Percentiles rank a stretch among this genome's conserved stretches.
Evolutionary conservation across 2,329 filamentous ascomycete species (phyloP).

Genomic region (Taxawa tesnikishii): DNA sequence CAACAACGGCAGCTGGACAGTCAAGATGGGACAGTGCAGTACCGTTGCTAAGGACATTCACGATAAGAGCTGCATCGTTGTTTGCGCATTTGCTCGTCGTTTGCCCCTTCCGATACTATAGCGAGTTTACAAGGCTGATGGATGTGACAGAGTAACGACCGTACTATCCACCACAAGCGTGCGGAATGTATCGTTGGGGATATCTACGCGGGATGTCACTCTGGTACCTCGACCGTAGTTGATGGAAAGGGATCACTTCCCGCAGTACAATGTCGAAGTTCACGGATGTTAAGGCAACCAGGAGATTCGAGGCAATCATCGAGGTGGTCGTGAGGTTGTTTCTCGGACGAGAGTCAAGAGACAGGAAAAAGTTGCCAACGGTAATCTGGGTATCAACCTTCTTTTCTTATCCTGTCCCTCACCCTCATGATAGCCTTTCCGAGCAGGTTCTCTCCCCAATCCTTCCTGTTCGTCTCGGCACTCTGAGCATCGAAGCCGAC

Average conservation of each 20-base stretch:
- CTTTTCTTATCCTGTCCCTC: conserved; percentile 37
- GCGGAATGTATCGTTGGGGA: neutral
- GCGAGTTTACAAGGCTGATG: neutral
- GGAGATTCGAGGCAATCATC: conserved; percentile 1
- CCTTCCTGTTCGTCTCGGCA: conserved; percentile 33
- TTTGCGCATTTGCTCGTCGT: neutral
- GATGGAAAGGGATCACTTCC: neutral
- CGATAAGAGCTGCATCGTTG: neutral
- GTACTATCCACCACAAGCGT: neutral
- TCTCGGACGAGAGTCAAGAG: too few species aligned
- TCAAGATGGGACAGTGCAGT: neutral
- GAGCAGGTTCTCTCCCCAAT: conserved; percentile 54
- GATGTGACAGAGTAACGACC: neutral
- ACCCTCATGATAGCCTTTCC: conserved; percentile 51
- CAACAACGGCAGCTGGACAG: neutral
- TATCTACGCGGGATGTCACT: neutral
- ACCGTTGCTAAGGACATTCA: neutral
- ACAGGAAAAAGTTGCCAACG: too few species aligned
- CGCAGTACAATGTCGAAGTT: neutral
- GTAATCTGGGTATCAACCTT: conserved; percentile 13
- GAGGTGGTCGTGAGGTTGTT: too few species aligned
- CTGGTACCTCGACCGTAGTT: neutral
- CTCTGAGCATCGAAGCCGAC: conserved; percentile 44
- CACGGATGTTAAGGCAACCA: neutral
- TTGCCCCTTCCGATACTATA: neutral